Evolutionary conservation across 495 filamentous ascomycete genomes (phyloP).

Genomic region (Polyplosphaeria fusca): DNA sequence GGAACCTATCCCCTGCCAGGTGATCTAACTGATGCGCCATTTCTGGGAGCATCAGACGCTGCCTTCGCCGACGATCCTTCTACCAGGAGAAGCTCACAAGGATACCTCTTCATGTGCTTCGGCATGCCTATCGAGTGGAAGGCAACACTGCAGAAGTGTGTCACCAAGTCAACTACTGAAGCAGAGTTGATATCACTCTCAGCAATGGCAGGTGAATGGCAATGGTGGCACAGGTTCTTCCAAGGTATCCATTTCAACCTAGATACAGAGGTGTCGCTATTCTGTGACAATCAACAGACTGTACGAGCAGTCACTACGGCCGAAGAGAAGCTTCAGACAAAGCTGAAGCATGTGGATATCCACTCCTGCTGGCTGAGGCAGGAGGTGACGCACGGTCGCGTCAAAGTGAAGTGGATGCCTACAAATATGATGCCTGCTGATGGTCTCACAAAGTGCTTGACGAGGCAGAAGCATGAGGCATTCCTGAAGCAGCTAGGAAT

Average conservation of each 20-base stretch:
- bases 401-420: too few relatives aligned
- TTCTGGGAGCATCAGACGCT: conserved; percentile 21
- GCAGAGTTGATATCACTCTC: conserved; percentile 32
- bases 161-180: conserved; percentile 37
- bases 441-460: too few relatives aligned
- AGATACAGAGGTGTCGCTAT: background rate
- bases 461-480: too few relatives aligned
- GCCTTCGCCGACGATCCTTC: conserved; percentile 12
- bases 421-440: too few relatives aligned
- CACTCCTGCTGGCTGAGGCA: conserved; percentile 19
- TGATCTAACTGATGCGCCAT: background rate
- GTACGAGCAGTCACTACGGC: conserved; percentile 8
- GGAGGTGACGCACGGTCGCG: conserved; percentile 1
- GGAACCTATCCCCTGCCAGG: background rate
- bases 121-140: conserved; percentile 32
- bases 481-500: too few relatives aligned
- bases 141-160: conserved; percentile 31
- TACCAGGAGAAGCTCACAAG: conserved; percentile 22
- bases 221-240: conserved; percentile 16
- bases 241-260: background rate
- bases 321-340: conserved; percentile 3
- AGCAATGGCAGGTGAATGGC: conserved; percentile 20
- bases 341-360: conserved; percentile 24
- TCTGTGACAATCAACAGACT: conserved; percentile 22
- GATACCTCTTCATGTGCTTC: conserved; percentile 33